Evolutionary conservation across 2,329 filamentous ascomycete species (phyloP).

Genomic region (Ophiostoma quercus): DNA sequence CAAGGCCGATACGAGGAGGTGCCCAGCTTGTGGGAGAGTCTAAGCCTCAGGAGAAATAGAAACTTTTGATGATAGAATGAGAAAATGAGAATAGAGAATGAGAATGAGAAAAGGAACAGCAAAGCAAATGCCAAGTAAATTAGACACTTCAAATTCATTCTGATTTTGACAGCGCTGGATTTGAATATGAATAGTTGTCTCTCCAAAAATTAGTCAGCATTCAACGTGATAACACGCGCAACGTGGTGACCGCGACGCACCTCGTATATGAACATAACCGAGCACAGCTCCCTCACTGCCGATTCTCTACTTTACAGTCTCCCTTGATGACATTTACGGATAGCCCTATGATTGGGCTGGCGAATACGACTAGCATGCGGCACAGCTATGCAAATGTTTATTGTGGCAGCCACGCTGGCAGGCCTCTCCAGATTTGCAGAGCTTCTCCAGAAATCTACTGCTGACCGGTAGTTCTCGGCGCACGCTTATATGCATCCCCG

Average conservation of each 20-base stretch:
- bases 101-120: neutral
- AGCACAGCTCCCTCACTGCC: neutral
- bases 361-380: neutral
- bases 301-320: neutral
- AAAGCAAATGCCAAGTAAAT: neutral
- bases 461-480: neutral
- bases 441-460: neutral
- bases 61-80: neutral
- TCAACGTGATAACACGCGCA: neutral
- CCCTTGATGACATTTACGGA: neutral
- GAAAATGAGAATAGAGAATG: neutral
- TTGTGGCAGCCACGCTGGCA: neutral
- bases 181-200: neutral
- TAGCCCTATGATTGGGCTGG: neutral
- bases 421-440: neutral
- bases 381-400: neutral
- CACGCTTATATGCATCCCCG: neutral
- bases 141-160: neutral
- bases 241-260: neutral
- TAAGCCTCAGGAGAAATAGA: constrained; percentile 1
- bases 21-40: constrained; percentile 2
- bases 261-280: constrained; percentile 22
- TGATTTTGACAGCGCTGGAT: too few relatives aligned
- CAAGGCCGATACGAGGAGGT: constrained; percentile 5
- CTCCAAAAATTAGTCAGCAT: neutral